phyloP scores from a whole-genome alignment of 2,329 filamentous ascomycete species.

The Neonectria hederae region DNA sequence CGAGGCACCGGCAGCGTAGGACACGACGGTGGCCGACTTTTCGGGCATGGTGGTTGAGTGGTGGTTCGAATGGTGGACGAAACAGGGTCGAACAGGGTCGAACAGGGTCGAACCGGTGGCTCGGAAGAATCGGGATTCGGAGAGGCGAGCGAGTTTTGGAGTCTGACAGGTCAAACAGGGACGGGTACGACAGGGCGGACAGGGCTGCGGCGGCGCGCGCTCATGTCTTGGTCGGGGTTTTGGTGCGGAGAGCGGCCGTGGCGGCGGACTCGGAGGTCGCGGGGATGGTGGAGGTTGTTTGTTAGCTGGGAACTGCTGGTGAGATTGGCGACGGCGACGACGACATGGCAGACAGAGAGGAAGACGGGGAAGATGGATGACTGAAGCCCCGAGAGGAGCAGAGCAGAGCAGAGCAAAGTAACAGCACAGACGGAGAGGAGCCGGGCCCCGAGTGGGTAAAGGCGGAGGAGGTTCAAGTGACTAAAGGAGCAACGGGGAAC shows the following conservation, averaged over 20 bases:
- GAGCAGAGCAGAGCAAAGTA: not conserved
- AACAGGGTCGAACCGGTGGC: conserved; percentile 26
- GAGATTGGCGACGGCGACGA: conserved; percentile 16
- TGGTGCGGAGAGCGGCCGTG: conserved; percentile 6
- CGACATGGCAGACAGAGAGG: conserved; percentile 29
- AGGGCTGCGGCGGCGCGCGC: conserved; percentile 26
- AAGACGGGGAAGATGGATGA: not conserved
- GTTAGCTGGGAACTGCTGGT: conserved; percentile 16
- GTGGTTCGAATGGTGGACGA: not conserved
- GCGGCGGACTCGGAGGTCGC: not conserved
- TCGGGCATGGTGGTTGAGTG: conserved; percentile 46
- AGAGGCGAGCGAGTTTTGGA: conserved; percentile 26
- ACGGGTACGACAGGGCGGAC: conserved; percentile 33
- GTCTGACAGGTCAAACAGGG: conserved; percentile 39
- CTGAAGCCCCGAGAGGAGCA: not conserved
- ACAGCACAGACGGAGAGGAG: not conserved
- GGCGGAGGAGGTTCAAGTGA: conserved; percentile 3
- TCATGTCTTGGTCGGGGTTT: conserved; percentile 35
- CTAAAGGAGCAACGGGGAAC: conserved; percentile 20
- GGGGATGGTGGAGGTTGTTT: not conserved
- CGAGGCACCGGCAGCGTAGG: conserved; percentile 94
- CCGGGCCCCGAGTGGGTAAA: conserved; percentile 1
- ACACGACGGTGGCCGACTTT: conserved; percentile 62
- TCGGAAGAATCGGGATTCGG: conserved; percentile 36
- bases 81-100: not conserved